Conservation (phyloP, 768 basidiomycete genomes). For the Lentinula detonsa region DNA sequence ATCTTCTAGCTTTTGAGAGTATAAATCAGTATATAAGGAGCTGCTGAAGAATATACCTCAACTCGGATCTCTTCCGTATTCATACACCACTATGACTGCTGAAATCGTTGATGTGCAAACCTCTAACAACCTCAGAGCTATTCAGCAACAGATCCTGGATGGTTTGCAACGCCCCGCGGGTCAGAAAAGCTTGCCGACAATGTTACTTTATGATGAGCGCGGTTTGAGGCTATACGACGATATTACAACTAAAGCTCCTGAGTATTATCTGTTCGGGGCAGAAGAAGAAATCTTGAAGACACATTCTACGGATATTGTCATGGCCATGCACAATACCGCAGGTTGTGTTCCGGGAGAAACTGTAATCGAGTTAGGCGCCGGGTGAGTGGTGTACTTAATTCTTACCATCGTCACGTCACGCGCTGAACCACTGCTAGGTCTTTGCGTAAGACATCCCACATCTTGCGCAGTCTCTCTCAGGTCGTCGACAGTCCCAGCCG, state of each 20-base stretch:
- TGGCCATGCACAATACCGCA: slow-evolving; percentile 52
- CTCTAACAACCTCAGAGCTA: slow-evolving; percentile 25
- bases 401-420: neutral
- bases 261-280: slow-evolving; percentile 88
- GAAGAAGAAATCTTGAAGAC: slow-evolving; percentile 81
- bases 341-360: slow-evolving; percentile 39
- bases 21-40: neutral
- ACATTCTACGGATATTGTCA: slow-evolving; percentile 70
- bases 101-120: slow-evolving; percentile 49
- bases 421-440: slow-evolving; percentile 40
- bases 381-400: slow-evolving; percentile 47
- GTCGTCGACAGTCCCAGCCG: slow-evolving; percentile 31
- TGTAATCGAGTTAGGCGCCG: slow-evolving; percentile 90
- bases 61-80: neutral
- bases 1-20: neutral
- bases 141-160: slow-evolving; percentile 39
- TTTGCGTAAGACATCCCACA: slow-evolving; percentile 82
- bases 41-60: neutral
- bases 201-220: slow-evolving; percentile 80
- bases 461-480: slow-evolving; percentile 66
- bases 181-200: slow-evolving; percentile 66
- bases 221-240: slow-evolving; percentile 85
- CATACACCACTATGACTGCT: slow-evolving; percentile 26
- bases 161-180: slow-evolving; percentile 52
- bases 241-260: slow-evolving; percentile 69